Evolutionary conservation across 2,329 filamentous ascomycete species (phyloP).

Genomic region (Alternaria arbusti): DNA sequence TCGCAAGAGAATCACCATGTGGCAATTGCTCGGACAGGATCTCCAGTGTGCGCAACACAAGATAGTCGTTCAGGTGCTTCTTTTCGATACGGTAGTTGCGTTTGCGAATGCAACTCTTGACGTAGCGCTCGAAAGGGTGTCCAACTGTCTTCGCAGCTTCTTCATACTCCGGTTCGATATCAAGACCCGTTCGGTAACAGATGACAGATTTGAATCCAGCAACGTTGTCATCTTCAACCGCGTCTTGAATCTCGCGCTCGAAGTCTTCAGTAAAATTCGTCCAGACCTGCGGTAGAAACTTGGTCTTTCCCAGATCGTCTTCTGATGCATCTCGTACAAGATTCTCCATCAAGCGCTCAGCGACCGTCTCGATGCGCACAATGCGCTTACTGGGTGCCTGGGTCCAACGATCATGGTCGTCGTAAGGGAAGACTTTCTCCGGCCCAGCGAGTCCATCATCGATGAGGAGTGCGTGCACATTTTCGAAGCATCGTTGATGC

Average conservation of each 20-base stretch:
- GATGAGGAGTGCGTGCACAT: constrained; percentile 76
- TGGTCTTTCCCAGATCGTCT: constrained; percentile 40
- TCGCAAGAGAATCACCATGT: constrained; percentile 55
- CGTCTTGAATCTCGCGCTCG: constrained; percentile 59
- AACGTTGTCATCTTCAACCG: constrained; percentile 70
- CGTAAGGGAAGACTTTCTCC: constrained; percentile 63
- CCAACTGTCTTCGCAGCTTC: constrained; percentile 44
- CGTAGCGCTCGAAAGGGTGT: constrained; percentile 50
- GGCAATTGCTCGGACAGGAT: constrained; percentile 56
- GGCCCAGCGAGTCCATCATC: constrained; percentile 73
- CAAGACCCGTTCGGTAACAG: constrained; percentile 78
- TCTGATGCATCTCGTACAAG: constrained; percentile 50
- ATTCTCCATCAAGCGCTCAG: constrained; percentile 66
- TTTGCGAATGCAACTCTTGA: constrained; percentile 48
- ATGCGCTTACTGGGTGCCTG: constrained; percentile 72
- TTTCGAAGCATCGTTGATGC: constrained; percentile 69
- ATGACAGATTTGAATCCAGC: constrained; percentile 84
- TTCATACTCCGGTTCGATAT: constrained; percentile 55
- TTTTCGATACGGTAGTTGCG: constrained; percentile 63
- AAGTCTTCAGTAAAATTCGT: constrained; percentile 59
- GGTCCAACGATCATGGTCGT: constrained; percentile 67
- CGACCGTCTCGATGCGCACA: constrained; percentile 77
- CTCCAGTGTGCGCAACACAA: constrained; percentile 69
- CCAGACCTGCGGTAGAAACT: constrained; percentile 48
- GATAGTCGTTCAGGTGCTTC: constrained; percentile 70